Percentiles rank a stretch among this genome's conserved stretches.
Conservation (phyloP, 2,329 filamentous ascomycete genomes). For the Fusarium mangiferae region DNA sequence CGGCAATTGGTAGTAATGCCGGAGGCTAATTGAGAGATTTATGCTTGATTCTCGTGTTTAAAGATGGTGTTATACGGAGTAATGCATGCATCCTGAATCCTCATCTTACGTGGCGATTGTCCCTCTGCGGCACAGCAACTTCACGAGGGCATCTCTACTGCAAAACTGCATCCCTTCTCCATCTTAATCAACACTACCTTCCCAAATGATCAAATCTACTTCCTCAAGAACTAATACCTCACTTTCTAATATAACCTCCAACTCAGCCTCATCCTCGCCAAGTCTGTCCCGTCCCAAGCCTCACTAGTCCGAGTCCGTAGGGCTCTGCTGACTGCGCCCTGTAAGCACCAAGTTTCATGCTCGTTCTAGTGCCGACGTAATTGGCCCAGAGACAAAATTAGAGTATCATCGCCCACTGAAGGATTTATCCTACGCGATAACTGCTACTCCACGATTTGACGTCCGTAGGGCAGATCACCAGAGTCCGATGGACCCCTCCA, state of each 20-base stretch:
- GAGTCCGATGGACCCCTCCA: conserved; percentile 12
- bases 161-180: not conserved
- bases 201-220: rapidly evolving
- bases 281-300: not conserved
- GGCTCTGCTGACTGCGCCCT: conserved; percentile 13
- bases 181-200: not conserved
- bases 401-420: not conserved
- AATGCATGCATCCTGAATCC: not conserved
- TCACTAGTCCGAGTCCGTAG: conserved; percentile 17
- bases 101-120: not conserved
- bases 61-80: not conserved
- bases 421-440: not conserved
- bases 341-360: conserved; percentile 17
- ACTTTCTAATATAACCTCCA: rapidly evolving
- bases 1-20: not conserved
- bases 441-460: not conserved
- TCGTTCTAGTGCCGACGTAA: rapidly evolving
- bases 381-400: not conserved
- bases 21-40: not conserved
- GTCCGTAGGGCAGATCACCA: conserved; percentile 5
- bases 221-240: not conserved
- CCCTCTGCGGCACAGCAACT: not conserved
- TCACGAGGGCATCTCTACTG: not conserved
- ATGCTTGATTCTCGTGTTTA: not conserved
- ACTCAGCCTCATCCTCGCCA: not conserved